Percentiles rank a stretch among this genome's conserved stretches.
phyloP scores from a whole-genome alignment of 345 rosid genomes.

The Cardamine occulta region DNA sequence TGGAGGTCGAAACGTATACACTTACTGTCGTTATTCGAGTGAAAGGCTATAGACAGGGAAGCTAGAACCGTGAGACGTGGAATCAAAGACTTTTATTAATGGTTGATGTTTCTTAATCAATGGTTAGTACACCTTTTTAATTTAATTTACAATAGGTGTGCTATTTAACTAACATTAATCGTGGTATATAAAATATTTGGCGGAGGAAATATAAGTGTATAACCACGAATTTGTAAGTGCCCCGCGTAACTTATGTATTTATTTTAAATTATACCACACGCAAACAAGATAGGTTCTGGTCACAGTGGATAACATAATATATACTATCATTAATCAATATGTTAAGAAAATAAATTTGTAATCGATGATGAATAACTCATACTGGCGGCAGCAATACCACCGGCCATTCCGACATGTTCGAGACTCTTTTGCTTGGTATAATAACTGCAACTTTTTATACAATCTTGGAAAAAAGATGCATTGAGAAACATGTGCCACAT shows the following conservation, averaged over 20 bases:
- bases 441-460: not conserved
- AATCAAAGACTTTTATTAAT: not conserved
- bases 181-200: not conserved
- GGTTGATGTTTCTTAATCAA: not conserved
- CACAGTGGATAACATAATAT: conserved; percentile 15
- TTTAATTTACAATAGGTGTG: not conserved
- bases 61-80: not conserved
- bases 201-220: not conserved
- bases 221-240: conserved; percentile 2
- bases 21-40: not conserved
- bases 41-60: not conserved
- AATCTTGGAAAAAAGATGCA: not conserved
- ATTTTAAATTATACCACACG: not conserved
- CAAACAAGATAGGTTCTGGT: not conserved
- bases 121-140: not conserved
- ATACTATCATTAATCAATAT: not conserved
- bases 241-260: not conserved
- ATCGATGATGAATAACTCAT: conserved; percentile 8
- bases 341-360: not conserved
- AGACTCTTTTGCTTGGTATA: not conserved
- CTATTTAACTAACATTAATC: not conserved
- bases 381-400: conserved; percentile 25
- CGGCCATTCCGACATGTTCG: conserved; percentile 31
- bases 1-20: not conserved
- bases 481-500: conserved; percentile 28